phyloP scores from a whole-genome alignment of 2,329 filamentous ascomycete genomes.

The Nakataea oryzae region DNA sequence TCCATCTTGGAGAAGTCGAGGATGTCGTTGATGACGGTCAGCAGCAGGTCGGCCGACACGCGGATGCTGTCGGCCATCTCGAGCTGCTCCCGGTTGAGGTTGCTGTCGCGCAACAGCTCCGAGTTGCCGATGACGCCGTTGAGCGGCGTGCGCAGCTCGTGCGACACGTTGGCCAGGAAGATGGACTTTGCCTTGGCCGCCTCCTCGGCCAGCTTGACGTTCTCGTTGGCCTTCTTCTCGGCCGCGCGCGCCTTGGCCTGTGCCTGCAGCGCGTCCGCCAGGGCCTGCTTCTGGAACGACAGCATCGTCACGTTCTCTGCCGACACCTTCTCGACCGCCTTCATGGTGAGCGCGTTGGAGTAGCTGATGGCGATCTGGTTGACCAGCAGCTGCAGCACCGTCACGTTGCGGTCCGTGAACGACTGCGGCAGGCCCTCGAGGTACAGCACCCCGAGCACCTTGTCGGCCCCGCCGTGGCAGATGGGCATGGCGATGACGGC shows the following conservation, averaged over 20 bases:
- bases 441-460: constrained; percentile 65
- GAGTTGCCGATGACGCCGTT: constrained; percentile 86
- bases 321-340: constrained; percentile 65
- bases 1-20: constrained; percentile 93
- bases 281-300: constrained; percentile 61
- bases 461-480: constrained; percentile 51
- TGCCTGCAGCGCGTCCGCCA: constrained; percentile 60
- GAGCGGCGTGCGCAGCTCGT: constrained; percentile 72
- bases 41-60: constrained; percentile 72
- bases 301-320: constrained; percentile 73
- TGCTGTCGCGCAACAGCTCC: constrained; percentile 69
- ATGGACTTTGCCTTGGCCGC: constrained; percentile 76
- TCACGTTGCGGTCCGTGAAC: constrained; percentile 65
- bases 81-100: constrained; percentile 63
- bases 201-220: constrained; percentile 74
- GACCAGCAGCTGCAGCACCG: constrained; percentile 58
- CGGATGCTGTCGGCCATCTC: constrained; percentile 85
- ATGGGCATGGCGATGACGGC: constrained; percentile 76
- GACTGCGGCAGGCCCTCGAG: constrained; percentile 65
- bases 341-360: constrained; percentile 56
- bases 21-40: constrained; percentile 94
- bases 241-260: constrained; percentile 69
- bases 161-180: constrained; percentile 70
- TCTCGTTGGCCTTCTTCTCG: constrained; percentile 65
- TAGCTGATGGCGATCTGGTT: constrained; percentile 70